Base-by-base conservation (phyloP, 371 early-diverging fungal genomes). In the Zychaea mexicana region DNA sequence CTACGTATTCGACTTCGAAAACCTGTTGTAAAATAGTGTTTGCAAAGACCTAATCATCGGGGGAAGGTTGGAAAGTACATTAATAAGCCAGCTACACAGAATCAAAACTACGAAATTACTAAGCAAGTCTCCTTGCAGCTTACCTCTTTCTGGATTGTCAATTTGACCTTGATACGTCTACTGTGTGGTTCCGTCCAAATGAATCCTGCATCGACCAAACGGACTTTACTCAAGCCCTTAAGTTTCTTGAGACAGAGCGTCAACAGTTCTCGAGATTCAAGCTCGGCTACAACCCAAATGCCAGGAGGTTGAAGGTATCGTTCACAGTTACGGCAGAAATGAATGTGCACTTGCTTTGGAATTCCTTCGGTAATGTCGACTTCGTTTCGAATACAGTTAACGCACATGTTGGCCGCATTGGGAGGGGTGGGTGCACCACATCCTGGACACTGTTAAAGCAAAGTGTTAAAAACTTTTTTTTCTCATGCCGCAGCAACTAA, bases 181-280 rank as follows among this genome's bases (percentile, higher is more conserved):
- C 82, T 82, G 81, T 99, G 99, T 36, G 99, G 99, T 77, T 99
- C 99, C 0, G 99, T 99, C 95, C 98, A 99, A 46, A 98, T 90
- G 71, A 99, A 99, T 31, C 95, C 93, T 3, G 99, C 98, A 74
- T 99, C 99, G 32, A 98, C 89, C 61, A 99, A 84, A 24, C 98
- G 88, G 21, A 98, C 95, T 75, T 95, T 96, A 63, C 76, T 82
- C 59, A 98, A 81, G 12, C 97, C 97, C 67, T 91, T 92, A 52
- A 98, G 85, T 73, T 93, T 95, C 79, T 97, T 96, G 36, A 99
- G 74, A 69, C 98, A 96, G 45, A 99, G 81, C 0, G 98, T 90
- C 56, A 99, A 78, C 46, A 99, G 82, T 76, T 99, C 99, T 62
- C 94, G 84, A 53, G 92, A 90, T 81, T 99, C 99, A 56, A 98